Conservation (phyloP, 306 rosid genomes). For the Cicer pinnatifidum region DNA sequence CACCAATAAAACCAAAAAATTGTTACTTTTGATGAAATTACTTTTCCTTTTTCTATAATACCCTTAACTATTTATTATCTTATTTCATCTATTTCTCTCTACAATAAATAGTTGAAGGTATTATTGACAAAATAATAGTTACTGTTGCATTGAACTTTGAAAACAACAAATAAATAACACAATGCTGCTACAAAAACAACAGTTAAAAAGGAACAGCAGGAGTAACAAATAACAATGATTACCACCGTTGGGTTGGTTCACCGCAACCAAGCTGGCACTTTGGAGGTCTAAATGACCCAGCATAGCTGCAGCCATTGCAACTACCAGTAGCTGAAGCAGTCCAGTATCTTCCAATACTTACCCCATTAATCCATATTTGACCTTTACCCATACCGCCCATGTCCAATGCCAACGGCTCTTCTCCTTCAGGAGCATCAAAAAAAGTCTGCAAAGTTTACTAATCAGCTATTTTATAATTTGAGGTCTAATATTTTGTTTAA, state of each 20-base stretch:
- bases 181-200: no score
- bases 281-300: slow-evolving; percentile 75
- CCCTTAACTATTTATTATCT: no score
- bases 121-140: no score
- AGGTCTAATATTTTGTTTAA: slow-evolving; percentile 6
- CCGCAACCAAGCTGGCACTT: slow-evolving; percentile 95
- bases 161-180: no score
- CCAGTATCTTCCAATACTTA: slow-evolving; percentile 97
- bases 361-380: slow-evolving; percentile 95
- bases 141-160: no score
- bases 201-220: no score
- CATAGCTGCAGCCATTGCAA: slow-evolving; percentile 76
- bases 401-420: slow-evolving; percentile 91
- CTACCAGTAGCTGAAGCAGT: slow-evolving; percentile 77
- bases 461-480: slow-evolving; percentile 26
- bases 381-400: slow-evolving; percentile 99
- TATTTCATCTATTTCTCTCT: no score
- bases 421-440: slow-evolving; percentile 87
- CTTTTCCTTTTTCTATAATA: no score
- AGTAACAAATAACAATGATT: slow-evolving; percentile 50
- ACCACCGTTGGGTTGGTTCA: slow-evolving; percentile 91
- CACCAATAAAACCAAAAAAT: no score
- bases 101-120: no score
- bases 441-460: slow-evolving; percentile 59
- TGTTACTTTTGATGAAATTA: no score